These are phyloP conservation scores for Cryphonectria parasitica DNA, from an alignment of 2,329 filamentous ascomycete species.

Conservation along the genomic window DNA sequence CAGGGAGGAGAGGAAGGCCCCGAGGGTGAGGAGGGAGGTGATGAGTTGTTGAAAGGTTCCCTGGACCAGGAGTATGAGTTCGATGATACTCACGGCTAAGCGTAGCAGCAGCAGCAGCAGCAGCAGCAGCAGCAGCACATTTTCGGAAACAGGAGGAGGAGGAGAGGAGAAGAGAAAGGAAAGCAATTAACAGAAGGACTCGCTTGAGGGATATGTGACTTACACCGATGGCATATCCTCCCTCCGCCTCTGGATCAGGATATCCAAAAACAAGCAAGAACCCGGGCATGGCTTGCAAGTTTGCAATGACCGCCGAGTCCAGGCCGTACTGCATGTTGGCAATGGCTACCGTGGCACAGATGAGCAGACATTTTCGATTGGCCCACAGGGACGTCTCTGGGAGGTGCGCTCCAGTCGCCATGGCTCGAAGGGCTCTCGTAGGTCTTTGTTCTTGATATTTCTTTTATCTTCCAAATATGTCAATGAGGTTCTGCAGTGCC, in stretches of 20 bases:
- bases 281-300: constrained; percentile 54
- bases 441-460: no score
- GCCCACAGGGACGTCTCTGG: constrained; percentile 43
- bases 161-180: no score
- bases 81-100: neutral
- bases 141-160: neutral
- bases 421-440: neutral
- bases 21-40: constrained; percentile 54
- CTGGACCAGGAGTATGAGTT: constrained; percentile 32
- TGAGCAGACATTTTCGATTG: constrained; percentile 49
- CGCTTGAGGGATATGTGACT: constrained; percentile 25
- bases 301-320: constrained; percentile 50
- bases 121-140: neutral
- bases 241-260: constrained; percentile 40
- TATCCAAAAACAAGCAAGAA: constrained; percentile 56
- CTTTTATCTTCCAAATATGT: no score
- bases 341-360: constrained; percentile 50
- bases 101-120: neutral
- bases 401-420: constrained; percentile 29
- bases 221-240: constrained; percentile 48
- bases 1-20: constrained; percentile 53
- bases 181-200: no score
- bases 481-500: no score
- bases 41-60: constrained; percentile 57
- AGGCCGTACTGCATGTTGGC: constrained; percentile 58